Evolutionary conservation across 176 grass and related monocot genomes (phyloP).

Genomic region (Oryza brachyantha): DNA sequence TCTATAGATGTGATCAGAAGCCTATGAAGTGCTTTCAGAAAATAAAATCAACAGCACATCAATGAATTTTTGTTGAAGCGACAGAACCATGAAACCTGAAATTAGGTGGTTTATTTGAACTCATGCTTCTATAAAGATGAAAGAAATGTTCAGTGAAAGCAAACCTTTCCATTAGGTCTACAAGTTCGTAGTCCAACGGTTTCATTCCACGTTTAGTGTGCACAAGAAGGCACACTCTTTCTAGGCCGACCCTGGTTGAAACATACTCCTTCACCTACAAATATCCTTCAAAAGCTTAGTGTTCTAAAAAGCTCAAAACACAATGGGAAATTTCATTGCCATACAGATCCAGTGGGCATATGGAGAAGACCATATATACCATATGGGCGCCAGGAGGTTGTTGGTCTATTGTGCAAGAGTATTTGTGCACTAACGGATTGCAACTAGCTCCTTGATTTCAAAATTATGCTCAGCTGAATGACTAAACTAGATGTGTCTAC

Average conservation of each 20-base stretch:
- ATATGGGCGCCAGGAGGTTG: background rate
- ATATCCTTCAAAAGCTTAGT: conserved; percentile 5
- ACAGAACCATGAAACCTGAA: background rate
- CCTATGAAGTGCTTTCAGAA: background rate
- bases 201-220: conserved; percentile 99
- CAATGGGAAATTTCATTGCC: background rate
- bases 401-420: background rate
- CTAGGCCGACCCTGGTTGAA: conserved; percentile 78
- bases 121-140: background rate
- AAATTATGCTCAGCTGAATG: conserved; percentile 14
- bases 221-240: conserved; percentile 89
- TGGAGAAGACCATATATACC: background rate
- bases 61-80: background rate
- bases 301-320: background rate
- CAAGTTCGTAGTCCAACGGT: conserved; percentile 81
- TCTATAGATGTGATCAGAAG: background rate
- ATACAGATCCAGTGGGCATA: background rate
- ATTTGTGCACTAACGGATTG: background rate
- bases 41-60: background rate
- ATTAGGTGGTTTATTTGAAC: background rate
- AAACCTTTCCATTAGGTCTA: conserved; percentile 91
- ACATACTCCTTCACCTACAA: conserved; percentile 95
- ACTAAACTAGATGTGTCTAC: background rate
- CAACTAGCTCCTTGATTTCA: background rate
- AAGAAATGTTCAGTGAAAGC: background rate